A percentile compares a stretch with the other conserved stretches of the same genome.
phyloP scores from a whole-genome alignment of 1,284 basidiomycete species.

The Gymnopus androsaceus region DNA sequence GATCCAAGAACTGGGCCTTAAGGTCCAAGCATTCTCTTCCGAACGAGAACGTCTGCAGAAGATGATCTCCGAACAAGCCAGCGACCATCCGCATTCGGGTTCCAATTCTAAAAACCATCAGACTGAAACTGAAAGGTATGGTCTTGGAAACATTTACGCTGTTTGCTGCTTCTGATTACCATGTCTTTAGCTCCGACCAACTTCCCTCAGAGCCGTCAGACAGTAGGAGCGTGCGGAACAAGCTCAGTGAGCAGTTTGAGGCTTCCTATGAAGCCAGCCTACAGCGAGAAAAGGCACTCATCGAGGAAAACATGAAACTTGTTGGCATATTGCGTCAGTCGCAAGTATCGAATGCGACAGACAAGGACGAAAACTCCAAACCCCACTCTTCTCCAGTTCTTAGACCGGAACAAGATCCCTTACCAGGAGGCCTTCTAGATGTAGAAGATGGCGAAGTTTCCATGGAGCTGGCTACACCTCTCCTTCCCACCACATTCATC shows the following conservation, averaged over 20 bases:
- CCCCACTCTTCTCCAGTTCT: background rate
- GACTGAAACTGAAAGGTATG: background rate
- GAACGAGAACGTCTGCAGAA: slow-evolving; percentile 24
- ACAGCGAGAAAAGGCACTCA: slow-evolving; percentile 5
- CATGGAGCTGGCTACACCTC: slow-evolving; percentile 62
- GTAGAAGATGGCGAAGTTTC: slow-evolving; percentile 42
- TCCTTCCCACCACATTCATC: slow-evolving; percentile 40
- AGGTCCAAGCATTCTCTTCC: slow-evolving; percentile 26
- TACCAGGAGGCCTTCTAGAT: slow-evolving; percentile 14
- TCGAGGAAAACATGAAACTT: slow-evolving; percentile 19
- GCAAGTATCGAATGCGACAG: background rate
- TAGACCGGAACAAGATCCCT: background rate
- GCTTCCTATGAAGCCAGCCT: slow-evolving; percentile 5
- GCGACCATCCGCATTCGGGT: background rate
- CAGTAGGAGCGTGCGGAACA: no score
- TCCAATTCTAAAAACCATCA: no score
- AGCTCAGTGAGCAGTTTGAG: background rate
- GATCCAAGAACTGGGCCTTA: slow-evolving; percentile 22
- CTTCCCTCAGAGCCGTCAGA: no score
- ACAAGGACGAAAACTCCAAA: background rate
- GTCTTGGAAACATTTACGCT: no score
- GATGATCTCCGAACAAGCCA: background rate
- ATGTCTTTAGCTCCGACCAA: no score
- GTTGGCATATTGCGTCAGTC: background rate
- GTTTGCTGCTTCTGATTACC: no score